phyloP scores from a whole-genome alignment of 306 rosid genomes.

The Malus orientalis region DNA sequence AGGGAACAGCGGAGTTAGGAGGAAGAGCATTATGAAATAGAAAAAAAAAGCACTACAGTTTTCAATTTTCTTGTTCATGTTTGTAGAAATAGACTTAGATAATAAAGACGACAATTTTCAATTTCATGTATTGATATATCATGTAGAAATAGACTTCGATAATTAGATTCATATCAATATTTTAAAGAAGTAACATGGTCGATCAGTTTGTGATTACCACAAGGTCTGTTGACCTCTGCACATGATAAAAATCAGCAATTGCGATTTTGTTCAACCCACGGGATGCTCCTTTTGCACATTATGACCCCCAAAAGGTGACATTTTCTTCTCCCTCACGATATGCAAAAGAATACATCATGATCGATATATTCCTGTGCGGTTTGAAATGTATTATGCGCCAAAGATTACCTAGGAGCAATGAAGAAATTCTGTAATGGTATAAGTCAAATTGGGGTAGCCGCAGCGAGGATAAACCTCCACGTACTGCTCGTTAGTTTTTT shows the following conservation, averaged over 20 bases:
- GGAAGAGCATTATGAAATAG: neutral
- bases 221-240: neutral
- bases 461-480: neutral
- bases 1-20: neutral
- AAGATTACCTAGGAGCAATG: neutral
- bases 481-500: too few species aligned
- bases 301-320: constrained; percentile 1
- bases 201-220: neutral
- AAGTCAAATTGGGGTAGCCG: neutral
- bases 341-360: neutral
- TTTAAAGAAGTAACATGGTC: too few species aligned
- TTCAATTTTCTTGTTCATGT: neutral
- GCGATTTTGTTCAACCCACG: constrained; percentile 15
- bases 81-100: neutral
- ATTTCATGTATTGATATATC: too few species aligned
- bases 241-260: neutral
- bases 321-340: constrained; percentile 34
- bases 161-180: too few species aligned
- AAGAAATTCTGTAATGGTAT: neutral
- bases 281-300: constrained; percentile 7
- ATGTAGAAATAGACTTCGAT: too few species aligned
- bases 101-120: neutral
- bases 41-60: neutral
- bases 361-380: neutral
- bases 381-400: neutral